Base-by-base conservation (phyloP, 1,284 basidiomycete genomes). In the Schizopora paradoxa region DNA sequence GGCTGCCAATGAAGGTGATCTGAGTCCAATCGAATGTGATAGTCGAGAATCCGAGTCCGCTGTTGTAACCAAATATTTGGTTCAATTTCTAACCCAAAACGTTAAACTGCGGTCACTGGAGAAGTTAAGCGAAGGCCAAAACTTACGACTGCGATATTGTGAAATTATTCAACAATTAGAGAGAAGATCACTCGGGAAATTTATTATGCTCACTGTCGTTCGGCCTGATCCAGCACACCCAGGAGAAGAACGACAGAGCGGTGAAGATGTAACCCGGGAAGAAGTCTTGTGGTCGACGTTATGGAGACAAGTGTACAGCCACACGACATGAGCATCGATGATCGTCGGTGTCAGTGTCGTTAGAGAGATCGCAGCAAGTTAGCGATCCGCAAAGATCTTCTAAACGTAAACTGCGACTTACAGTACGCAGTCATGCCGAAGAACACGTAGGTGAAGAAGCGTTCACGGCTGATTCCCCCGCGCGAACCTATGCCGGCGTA, bases 191-290 rank as follows among this genome's bases (percentile, higher is more conserved):
- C n/a, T n/a, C n/a, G n/a, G n/a, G n/a, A n/a, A n/a, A n/a, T n/a
- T n/a, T n/a, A 40, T 67, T 64, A 29, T 31, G 14, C 28, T 31
- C 28, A 51, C 74, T 51, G 53, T 83, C 80, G 48, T 92, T 77
- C 0, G 90, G 90, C 7, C 69, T 74, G 48, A 86, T 79, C 86
- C 87, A 90, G 65, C 83, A 87, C 7, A 80, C 71, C 75, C 79
- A 91, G 0, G 79, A 79, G 62, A 87, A 87, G 61, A 76, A 40
- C n/a, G 37, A 40, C 14, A 40, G 37, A 14, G 48, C 52, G 34
- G 58, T 56, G 60, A 72, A 66, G 32, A 72, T 47, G 53, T 73
- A 75, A 22, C 73, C 75, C 2, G 80, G 79, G 51, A 73, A 58
- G 49, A 68, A 68, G 49, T 72, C 53, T 76, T 72, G 13, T 74